Percentiles rank a stretch among this genome's conserved stretches.
Conservation (phyloP, 75 land plant species). For the Larix kaempferi region DNA sequence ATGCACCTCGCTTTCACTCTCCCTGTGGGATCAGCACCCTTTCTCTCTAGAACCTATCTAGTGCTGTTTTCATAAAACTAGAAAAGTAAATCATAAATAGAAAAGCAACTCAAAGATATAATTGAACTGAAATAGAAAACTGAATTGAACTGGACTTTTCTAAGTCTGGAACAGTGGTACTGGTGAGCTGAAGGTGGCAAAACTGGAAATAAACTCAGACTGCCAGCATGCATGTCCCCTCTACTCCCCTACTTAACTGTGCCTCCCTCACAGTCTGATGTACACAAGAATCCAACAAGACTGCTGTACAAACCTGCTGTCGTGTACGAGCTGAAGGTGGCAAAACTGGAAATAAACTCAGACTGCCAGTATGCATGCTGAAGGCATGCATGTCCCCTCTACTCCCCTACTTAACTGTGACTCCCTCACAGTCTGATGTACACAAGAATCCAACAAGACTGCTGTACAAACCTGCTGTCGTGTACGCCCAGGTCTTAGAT, state of each 20-base stretch:
- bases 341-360: background rate
- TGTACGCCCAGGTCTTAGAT: background rate
- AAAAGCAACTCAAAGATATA: too few relatives aligned
- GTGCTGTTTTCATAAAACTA: too few relatives aligned
- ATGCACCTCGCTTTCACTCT: too few relatives aligned
- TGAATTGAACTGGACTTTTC: too few relatives aligned
- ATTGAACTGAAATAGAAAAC: too few relatives aligned
- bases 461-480: background rate
- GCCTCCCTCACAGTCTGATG: background rate
- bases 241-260: background rate
- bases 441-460: background rate
- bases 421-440: background rate
- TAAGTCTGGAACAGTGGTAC: too few relatives aligned
- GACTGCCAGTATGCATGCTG: too few relatives aligned
- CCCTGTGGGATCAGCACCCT: too few relatives aligned
- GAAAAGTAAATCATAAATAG: too few relatives aligned
- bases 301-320: background rate
- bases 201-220: background rate
- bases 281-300: background rate
- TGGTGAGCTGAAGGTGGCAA: too few relatives aligned
- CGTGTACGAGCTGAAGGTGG: too few relatives aligned
- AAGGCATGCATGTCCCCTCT: background rate
- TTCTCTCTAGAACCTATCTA: too few relatives aligned
- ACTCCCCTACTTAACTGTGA: background rate
- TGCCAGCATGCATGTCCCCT: background rate